Evolutionary conservation across 2,329 filamentous ascomycete genomes (phyloP), one percentile per base, ranked within the genome.

Genomic region (Aspergillus sp.): DNA sequence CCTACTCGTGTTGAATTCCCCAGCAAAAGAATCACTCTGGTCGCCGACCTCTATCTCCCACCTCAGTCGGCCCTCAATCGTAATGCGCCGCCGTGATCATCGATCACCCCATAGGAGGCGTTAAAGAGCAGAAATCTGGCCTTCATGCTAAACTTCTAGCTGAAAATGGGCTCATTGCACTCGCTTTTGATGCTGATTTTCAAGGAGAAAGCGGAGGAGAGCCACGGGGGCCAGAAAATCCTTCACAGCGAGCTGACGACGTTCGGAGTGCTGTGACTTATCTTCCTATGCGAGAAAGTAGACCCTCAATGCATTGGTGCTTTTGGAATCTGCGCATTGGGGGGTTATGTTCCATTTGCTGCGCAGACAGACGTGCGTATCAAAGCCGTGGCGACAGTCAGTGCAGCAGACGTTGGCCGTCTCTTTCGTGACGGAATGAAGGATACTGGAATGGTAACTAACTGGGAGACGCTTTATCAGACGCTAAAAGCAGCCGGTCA

Each of bases 51-150:
- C 5, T 42, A 42, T 29, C 32, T 42, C 5, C 40, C 40, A 19
- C 9, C 39, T 8, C 8, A 34, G 28, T 42, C 39, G 10, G 31
- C 39, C 11, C 26, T 27, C 19, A 26, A 36, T 9, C 43, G 38
- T 8, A 42, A 45, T 7, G 30, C 30, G 30, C 52, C 8, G 52
- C 51, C 8, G 39, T 68, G 10, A 54, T 66, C 11, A 46, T 67
- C 40, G 45, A 51, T 35, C 64, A 69, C 45, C 67, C 66, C 1
- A 43, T 44, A 32, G 52, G 46, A 4, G 50, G 53, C 1, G 53
- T 69, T 32, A 70, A 71, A 43, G 67, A 71, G 47, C 67, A 71
- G 46, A 59, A 65, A 3, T 27, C 65, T 5, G 55, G 49, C 5
- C 33, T 57, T 12, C 63, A 70, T 39, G 65, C 66, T 8, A 47